These are phyloP conservation scores for Hansfordia pulvinata DNA, from an alignment of 2,329 filamentous ascomycete genomes.

Conservation along the genomic window DNA sequence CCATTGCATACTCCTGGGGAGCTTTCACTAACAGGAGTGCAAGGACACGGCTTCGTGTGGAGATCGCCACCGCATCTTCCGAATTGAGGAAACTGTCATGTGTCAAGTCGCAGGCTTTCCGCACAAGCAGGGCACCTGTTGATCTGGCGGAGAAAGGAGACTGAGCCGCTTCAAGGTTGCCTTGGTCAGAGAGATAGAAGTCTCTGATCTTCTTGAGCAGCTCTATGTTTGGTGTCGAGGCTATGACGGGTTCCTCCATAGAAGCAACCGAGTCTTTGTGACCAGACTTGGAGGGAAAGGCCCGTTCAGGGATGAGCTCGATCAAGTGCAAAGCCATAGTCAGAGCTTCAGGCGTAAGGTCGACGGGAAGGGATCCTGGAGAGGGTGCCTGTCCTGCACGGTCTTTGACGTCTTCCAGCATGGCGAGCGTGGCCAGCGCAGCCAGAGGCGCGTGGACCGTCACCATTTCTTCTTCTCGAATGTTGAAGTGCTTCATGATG, in stretches of 20 bases:
- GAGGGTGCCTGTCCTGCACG: too few species aligned
- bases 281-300: slow-evolving; percentile 30
- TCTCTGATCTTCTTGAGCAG: slow-evolving; percentile 45
- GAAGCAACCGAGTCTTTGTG: slow-evolving; percentile 9
- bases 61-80: slow-evolving; percentile 31
- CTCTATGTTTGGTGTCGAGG: slow-evolving; percentile 28
- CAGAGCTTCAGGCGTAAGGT: slow-evolving; percentile 18
- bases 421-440: slow-evolving; percentile 48
- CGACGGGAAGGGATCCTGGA: too few species aligned
- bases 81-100: slow-evolving; percentile 30
- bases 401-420: slow-evolving; percentile 40
- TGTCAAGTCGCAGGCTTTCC: slow-evolving; percentile 40
- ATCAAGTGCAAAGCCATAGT: slow-evolving; percentile 42
- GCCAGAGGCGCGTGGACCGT: slow-evolving; percentile 70
- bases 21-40: slow-evolving; percentile 42
- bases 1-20: slow-evolving; percentile 27
- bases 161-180: slow-evolving; percentile 47
- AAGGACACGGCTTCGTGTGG: slow-evolving; percentile 44
- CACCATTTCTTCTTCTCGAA: slow-evolving; percentile 93
- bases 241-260: slow-evolving; percentile 13
- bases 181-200: slow-evolving; percentile 60
- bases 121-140: slow-evolving; percentile 48
- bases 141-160: slow-evolving; percentile 43
- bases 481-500: slow-evolving; percentile 77
- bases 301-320: slow-evolving; percentile 50